These are phyloP conservation scores for Sinapis alba DNA, from an alignment of 441 rosid species.

Conservation along the genomic window DNA sequence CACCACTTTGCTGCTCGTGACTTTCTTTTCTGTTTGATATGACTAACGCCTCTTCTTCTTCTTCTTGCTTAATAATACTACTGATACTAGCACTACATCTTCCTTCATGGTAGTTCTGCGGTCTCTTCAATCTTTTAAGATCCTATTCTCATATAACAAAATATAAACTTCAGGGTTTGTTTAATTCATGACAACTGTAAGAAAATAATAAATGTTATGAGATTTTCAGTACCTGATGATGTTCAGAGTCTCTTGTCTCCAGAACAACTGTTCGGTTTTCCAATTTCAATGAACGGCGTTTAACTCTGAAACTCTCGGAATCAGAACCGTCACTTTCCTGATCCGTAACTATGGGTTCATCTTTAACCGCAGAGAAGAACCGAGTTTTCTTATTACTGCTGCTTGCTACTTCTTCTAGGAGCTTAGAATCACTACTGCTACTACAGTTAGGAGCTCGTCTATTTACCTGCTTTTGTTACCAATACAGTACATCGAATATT, in stretches of 20 bases:
- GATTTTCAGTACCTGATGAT: conserved; percentile 48
- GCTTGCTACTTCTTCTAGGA: conserved; percentile 49
- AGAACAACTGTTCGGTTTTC: conserved; percentile 59
- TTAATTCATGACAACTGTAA: neutral
- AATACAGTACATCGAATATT: neutral
- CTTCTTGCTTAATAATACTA: conserved; percentile 39
- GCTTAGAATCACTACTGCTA: conserved; percentile 43
- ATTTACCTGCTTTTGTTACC: conserved; percentile 46
- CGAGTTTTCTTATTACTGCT: conserved; percentile 37
- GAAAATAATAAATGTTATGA: neutral
- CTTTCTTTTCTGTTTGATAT: conserved; percentile 21
- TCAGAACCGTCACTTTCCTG: conserved; percentile 87
- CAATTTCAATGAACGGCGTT: conserved; percentile 78
- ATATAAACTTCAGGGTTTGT: neutral
- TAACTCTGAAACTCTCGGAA: conserved; percentile 84
- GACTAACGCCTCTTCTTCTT: conserved; percentile 43
- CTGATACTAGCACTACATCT: conserved; percentile 39
- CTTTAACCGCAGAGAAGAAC: conserved; percentile 40
- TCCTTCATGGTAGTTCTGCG: conserved; percentile 52
- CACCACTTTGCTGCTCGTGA: conserved; percentile 41
- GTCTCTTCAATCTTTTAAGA: conserved; percentile 66
- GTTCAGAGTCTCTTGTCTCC: conserved; percentile 43
- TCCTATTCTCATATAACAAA: conserved; percentile 48
- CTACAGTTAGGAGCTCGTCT: conserved; percentile 44
- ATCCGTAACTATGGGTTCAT: conserved; percentile 33